Evolutionary conservation across 345 rosid species (phyloP).

Genomic region (Ceriops tagal): DNA sequence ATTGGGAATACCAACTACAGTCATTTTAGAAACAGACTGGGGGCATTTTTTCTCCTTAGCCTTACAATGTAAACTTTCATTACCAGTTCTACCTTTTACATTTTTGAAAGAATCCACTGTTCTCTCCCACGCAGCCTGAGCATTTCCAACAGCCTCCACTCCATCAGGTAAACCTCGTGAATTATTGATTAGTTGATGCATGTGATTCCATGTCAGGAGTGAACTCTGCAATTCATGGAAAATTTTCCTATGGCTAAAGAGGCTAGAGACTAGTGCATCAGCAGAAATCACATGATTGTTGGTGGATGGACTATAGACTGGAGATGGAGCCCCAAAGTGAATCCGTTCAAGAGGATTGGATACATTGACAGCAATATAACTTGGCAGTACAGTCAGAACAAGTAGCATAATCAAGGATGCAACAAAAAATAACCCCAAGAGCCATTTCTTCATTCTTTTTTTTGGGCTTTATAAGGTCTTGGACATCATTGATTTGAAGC

Average conservation of each 20-base stretch:
- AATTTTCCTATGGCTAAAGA: not conserved
- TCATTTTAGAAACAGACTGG: not conserved
- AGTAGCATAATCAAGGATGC: not conserved
- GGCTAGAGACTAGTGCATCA: not conserved
- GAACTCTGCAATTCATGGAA: not conserved
- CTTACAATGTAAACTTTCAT: not conserved
- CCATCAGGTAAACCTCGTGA: not conserved
- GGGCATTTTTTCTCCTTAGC: not conserved
- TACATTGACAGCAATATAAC: not conserved
- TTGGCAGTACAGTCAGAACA: not conserved
- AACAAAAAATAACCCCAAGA: not conserved
- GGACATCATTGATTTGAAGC: not conserved
- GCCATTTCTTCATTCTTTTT: not conserved
- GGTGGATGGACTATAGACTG: not conserved
- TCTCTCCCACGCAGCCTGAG: conserved; percentile 2
- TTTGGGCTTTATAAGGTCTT: not conserved
- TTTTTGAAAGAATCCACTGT: not conserved
- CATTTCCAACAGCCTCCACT: not conserved
- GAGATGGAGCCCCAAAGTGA: not conserved
- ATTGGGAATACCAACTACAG: not conserved
- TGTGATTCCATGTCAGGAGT: not conserved
- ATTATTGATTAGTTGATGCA: not conserved
- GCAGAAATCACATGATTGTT: not conserved
- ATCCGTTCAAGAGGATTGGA: conserved; percentile 5
- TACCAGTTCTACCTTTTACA: not conserved